Evolutionary conservation across 257 asterid species (phyloP), one percentile per base, ranked within the genome.

Genomic region (Solanum piurae): DNA sequence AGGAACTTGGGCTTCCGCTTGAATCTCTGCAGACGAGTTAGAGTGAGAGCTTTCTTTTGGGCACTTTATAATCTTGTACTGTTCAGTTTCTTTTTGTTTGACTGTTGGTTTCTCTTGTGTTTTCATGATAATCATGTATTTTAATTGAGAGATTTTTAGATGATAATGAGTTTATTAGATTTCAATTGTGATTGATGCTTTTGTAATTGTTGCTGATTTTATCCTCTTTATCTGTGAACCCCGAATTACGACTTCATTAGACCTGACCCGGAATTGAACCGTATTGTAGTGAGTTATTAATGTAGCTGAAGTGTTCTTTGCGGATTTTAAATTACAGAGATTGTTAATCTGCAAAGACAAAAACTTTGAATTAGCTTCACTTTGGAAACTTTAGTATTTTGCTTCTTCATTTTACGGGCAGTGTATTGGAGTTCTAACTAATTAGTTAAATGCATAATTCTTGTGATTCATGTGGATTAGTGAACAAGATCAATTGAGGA

Each of bases 1-100:
- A 55, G 86, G 92, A 91, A 64, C 92, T 91, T 55, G 90, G 89
- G 23, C 86, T 89, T 20, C 87, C 86, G 36, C 73, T 91, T 33
- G 88, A 89, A 84, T 87, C 92, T 83, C 87, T 86, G 29, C 87
- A 36, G 69, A 13, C 71, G 18, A 37, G 77, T 33, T 52, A 29
- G n/a, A 23, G 64, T 79, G 84, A 85, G 42, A 86, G 52, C 68
- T 42, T 75, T 79, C 66, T 77, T 58, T 77, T 66, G n/a, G 83
- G 60, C n/a, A 77, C 37, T 25, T 74, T 12, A 3, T 9, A 79
- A 79, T 44, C 85, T 79, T 82, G 69, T 29, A 46, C 14, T 80
- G 5, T 46, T 80, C 69, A 29, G 85, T 80, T 80, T 82, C 29
- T 82, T 49, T 49, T 76, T 77, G 16, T 40, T 9, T 27, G 36